These are phyloP conservation scores for Sanghuangporus sanghuang DNA, from an alignment of 1,284 basidiomycete genomes.

Conservation along the genomic window DNA sequence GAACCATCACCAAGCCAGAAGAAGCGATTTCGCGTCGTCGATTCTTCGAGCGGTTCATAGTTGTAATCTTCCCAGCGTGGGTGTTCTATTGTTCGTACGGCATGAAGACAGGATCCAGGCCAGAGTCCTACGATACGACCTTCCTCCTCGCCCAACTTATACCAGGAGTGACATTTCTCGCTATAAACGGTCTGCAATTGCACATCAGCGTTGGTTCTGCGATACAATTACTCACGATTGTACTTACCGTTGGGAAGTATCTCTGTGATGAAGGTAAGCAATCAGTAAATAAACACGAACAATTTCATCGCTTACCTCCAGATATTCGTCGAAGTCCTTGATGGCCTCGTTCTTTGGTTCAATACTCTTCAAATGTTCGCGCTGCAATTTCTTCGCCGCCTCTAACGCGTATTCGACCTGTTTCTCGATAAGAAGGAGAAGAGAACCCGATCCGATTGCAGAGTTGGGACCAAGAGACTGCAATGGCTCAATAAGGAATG, in stretches of 20 bases:
- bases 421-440: conserved; percentile 48
- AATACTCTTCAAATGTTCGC: conserved; percentile 54
- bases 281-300: neutral
- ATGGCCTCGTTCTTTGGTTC: conserved; percentile 54
- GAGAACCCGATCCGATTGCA: conserved; percentile 44
- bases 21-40: conserved; percentile 37
- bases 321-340: conserved; percentile 53
- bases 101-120: conserved; percentile 57
- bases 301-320: conserved; percentile 34
- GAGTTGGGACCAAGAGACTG: conserved; percentile 49
- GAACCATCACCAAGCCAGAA: conserved; percentile 58
- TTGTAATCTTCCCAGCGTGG: conserved; percentile 66
- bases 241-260: conserved; percentile 43
- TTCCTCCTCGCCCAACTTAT: conserved; percentile 54
- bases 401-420: conserved; percentile 50
- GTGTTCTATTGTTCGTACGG: conserved; percentile 40
- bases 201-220: neutral
- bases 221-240: neutral
- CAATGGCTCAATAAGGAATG: neutral
- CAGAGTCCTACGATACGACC: conserved; percentile 54
- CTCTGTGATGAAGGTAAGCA: conserved; percentile 24
- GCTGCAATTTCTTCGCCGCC: conserved; percentile 51
- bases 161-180: conserved; percentile 60
- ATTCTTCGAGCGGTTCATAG: conserved; percentile 42
- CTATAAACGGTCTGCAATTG: conserved; percentile 48